These are phyloP conservation scores for Hanseniaspora occidentalis DNA, from an alignment of 805 yeast genomes.

Conservation along the genomic window DNA sequence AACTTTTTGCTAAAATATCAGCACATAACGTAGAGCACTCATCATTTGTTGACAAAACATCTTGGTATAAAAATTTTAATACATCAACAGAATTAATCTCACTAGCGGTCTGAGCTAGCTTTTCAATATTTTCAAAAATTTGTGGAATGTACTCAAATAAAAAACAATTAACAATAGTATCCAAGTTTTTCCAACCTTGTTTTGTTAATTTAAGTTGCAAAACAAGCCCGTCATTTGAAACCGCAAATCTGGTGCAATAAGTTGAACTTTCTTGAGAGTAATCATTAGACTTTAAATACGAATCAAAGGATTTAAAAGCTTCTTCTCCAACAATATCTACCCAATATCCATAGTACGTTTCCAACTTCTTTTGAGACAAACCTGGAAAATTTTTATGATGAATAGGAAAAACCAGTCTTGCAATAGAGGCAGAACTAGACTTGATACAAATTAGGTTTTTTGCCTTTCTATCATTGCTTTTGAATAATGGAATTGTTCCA, in stretches of 20 bases:
- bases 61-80: slow-evolving; percentile 33
- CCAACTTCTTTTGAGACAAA: slow-evolving; percentile 15
- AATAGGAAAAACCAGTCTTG: slow-evolving; percentile 36
- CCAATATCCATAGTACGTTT: slow-evolving; percentile 33
- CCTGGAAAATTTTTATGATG: neutral
- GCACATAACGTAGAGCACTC: slow-evolving; percentile 34
- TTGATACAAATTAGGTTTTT: slow-evolving; percentile 28
- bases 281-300: slow-evolving; percentile 24
- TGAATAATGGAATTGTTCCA: slow-evolving; percentile 16
- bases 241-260: slow-evolving; percentile 28
- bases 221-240: slow-evolving; percentile 29
- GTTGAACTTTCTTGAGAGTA: slow-evolving; percentile 31
- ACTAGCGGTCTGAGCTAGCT: slow-evolving; percentile 30
- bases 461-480: slow-evolving; percentile 7
- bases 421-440: slow-evolving; percentile 21
- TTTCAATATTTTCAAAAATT: slow-evolving; percentile 10
- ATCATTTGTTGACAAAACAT: slow-evolving; percentile 26
- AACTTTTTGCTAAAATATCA: slow-evolving; percentile 27
- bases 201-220: slow-evolving; percentile 39
- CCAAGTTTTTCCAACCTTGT: slow-evolving; percentile 30
- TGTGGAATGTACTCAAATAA: slow-evolving; percentile 14
- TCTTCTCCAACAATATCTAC: slow-evolving; percentile 55
- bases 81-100: slow-evolving; percentile 37
- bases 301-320: slow-evolving; percentile 35
- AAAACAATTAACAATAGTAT: slow-evolving; percentile 24